phyloP scores from a whole-genome alignment of 2,329 filamentous ascomycete genomes.

The Xylaria arbuscula region DNA sequence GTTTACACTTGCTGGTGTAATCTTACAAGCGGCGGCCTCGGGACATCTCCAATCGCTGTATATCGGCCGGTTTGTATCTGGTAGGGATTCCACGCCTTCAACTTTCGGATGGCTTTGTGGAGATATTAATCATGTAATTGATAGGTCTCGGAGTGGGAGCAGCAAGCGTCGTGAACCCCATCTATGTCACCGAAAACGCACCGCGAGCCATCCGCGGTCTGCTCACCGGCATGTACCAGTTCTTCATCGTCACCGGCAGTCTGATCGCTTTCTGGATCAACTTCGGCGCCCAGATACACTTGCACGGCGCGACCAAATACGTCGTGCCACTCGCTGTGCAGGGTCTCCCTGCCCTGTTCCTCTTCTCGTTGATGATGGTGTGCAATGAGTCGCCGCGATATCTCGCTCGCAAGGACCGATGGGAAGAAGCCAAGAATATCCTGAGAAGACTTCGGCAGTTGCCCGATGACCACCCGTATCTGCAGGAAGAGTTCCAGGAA shows the following conservation, averaged over 20 bases:
- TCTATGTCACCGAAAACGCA: constrained; percentile 59
- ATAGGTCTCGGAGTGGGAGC: constrained; percentile 56
- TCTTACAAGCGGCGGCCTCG: constrained; percentile 69
- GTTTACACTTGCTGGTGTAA: constrained; percentile 66
- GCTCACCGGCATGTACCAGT: constrained; percentile 58
- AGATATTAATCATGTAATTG: constrained; percentile 1
- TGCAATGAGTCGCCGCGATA: constrained; percentile 74
- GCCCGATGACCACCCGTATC: constrained; percentile 62
- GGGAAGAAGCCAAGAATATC: constrained; percentile 68
- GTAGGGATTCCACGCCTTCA: constrained; percentile 35
- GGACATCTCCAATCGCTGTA: constrained; percentile 71
- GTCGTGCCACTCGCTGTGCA: constrained; percentile 73
- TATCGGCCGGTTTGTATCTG: constrained; percentile 67
- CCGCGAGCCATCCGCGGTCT: constrained; percentile 58
- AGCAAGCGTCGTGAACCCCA: constrained; percentile 57
- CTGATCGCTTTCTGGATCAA: constrained; percentile 63
- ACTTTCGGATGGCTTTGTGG: too few relatives aligned
- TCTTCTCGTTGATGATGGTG: constrained; percentile 69
- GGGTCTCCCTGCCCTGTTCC: constrained; percentile 68
- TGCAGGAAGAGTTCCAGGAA: constrained; percentile 69
- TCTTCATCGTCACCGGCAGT: constrained; percentile 59
- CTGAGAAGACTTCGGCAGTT: constrained; percentile 68
- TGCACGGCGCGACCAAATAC: constrained; percentile 53
- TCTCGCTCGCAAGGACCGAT: constrained; percentile 71
- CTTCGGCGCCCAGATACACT: constrained; percentile 59